Base-by-base conservation (phyloP, 208 protist genomes). In the Crithidia mellificae region DNA sequence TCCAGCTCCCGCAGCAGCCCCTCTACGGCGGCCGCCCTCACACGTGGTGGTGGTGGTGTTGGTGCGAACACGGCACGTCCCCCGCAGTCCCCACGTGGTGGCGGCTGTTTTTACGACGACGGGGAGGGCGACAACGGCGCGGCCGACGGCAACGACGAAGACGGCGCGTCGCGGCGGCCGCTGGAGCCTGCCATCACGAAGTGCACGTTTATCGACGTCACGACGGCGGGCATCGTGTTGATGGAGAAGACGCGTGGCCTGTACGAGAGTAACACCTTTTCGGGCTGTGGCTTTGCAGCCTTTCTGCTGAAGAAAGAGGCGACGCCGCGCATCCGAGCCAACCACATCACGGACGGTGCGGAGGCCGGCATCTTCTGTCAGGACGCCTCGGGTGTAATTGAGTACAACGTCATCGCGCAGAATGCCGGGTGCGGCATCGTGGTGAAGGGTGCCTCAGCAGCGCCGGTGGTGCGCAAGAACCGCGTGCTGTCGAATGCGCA, bases 341-440 rank as follows among this genome's bases (percentile, higher is more conserved):
- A 95, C 77, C 63, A 79, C 71, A 87, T 96, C 54, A 78, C 66
- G 0, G 83, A 94, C 53, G 78, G 87, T 25, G 55, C 63, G 11
- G 83, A 93, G 54, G 94, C 85, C 14, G 91, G 89, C 63, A 88
- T 96, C 53, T 92, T 94, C 62, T 94, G 85, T 68, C 88, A 95
- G 43, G 87, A 96, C 65, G 74, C 76, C 17, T 71, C 55, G 22
- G 89, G 89, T 43, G 63, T 80, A 20, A 83, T 96, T 17, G 84
- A 95, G 74, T 70, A 84, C 63, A 96, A 94, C 74, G 72, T 82
- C 47, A 90, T 96, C 55, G 77, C 76, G 24, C 76, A 87, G 30
- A 94, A 95, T 61, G 73, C 72, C 14, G 89, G 91, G 11, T 93
- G 84, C 38, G 91, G 91, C 36, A 78, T 96, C 22, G 89, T 96